A percentile compares a stretch with the other conserved stretches of the same genome.
Evolutionary conservation across 1,139 yeast genomes (phyloP).

Genomic region (Dujonia santamariae): DNA sequence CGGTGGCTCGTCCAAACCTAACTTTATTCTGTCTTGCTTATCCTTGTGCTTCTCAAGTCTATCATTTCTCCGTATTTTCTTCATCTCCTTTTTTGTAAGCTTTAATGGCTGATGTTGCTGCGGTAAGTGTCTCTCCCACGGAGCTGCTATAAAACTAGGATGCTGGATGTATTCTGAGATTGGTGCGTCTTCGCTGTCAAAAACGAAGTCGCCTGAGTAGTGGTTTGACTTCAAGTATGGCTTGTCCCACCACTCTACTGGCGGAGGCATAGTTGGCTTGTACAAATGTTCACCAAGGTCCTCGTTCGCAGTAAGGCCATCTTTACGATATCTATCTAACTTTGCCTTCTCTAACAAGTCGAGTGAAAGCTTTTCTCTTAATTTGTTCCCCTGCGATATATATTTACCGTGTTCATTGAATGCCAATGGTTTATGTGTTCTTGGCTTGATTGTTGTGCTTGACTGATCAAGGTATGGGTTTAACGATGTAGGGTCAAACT

Average conservation of each 20-base stretch:
- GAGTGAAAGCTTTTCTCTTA: slow-evolving; percentile 38
- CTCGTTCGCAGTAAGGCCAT: slow-evolving; percentile 49
- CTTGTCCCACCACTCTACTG: slow-evolving; percentile 82
- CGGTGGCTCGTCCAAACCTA: slow-evolving; percentile 87
- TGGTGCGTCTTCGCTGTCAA: slow-evolving; percentile 44
- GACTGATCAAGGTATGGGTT: slow-evolving; percentile 63
- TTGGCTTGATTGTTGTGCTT: slow-evolving; percentile 15
- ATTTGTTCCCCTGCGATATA: slow-evolving; percentile 51
- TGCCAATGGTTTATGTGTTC: slow-evolving; percentile 31
- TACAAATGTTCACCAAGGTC: slow-evolving; percentile 51
- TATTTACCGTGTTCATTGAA: slow-evolving; percentile 64
- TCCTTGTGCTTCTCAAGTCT: slow-evolving; percentile 65
- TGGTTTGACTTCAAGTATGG: slow-evolving; percentile 36
- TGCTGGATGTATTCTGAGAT: slow-evolving; percentile 72
- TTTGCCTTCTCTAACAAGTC: slow-evolving; percentile 26
- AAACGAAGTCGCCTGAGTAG: slow-evolving; percentile 17
- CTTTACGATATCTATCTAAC: slow-evolving; percentile 21
- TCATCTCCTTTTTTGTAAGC: slow-evolving; percentile 75
- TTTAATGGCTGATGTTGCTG: slow-evolving; percentile 47
- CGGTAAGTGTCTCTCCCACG: slow-evolving; percentile 46
- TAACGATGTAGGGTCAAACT: slow-evolving; percentile 37
- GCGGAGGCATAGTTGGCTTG: slow-evolving; percentile 49
- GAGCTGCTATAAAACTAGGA: slow-evolving; percentile 65
- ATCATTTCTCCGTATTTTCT: slow-evolving; percentile 69
- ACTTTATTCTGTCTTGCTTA: slow-evolving; percentile 69